These are phyloP conservation scores for Ceratocystis ficicola DNA, from an alignment of 2,329 filamentous ascomycete species.

Conservation along the genomic window DNA sequence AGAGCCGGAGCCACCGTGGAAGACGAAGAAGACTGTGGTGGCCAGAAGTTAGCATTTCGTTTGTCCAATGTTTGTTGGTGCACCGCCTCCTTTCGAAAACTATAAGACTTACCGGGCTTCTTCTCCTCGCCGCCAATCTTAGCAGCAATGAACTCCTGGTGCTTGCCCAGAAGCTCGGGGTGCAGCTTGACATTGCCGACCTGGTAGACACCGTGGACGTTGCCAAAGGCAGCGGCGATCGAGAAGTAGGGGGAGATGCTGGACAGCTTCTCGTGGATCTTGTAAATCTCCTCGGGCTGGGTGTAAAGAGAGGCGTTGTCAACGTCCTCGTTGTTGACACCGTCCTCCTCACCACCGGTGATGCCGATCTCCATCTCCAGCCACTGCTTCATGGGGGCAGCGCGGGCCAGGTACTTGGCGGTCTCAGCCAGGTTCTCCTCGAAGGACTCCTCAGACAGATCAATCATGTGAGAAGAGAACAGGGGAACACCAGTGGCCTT, in stretches of 20 bases:
- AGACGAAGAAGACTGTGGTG: conserved; percentile 70
- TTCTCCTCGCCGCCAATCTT: conserved; percentile 54
- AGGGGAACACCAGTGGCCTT: conserved; percentile 84
- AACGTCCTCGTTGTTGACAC: conserved; percentile 95
- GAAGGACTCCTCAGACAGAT: conserved; percentile 83
- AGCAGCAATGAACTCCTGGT: conserved; percentile 83
- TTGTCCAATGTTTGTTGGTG: not conserved
- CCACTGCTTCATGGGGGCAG: conserved; percentile 96
- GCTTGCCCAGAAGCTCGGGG: conserved; percentile 90
- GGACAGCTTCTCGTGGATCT: conserved; percentile 75
- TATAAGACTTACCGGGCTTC: conserved; percentile 52
- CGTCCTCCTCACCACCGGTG: conserved; percentile 88
- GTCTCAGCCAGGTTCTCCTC: conserved; percentile 88
- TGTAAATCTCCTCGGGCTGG: conserved; percentile 89
- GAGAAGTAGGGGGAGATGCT: conserved; percentile 93
- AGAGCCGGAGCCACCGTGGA: conserved; percentile 94
- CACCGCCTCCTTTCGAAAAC: not conserved
- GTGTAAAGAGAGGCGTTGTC: conserved; percentile 97
- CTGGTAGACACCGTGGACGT: conserved; percentile 99
- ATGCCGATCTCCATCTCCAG: conserved; percentile 87
- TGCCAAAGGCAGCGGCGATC: conserved; percentile 95
- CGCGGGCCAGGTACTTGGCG: conserved; percentile 83
- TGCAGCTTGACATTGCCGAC: conserved; percentile 94
- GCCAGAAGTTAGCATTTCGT: not conserved
- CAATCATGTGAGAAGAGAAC: conserved; percentile 95